phyloP scores from a whole-genome alignment of 805 yeast species.

The Starmerella gropengiesseri region DNA sequence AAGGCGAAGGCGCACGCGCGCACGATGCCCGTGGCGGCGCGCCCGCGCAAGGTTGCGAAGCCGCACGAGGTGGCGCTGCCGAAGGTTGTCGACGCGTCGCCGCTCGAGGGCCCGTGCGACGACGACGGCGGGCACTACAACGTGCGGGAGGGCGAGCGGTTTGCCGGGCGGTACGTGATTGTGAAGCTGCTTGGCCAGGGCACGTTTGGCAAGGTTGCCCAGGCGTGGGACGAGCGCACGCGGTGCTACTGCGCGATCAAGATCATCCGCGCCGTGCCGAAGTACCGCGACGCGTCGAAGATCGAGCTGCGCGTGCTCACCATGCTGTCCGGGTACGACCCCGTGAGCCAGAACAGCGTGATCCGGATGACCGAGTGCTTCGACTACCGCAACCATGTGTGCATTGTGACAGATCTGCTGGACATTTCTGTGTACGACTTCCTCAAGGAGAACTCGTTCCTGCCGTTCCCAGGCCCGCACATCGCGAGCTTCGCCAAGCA shows the following conservation, averaged over 20 bases:
- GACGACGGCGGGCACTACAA: conserved; percentile 29
- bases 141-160: conserved; percentile 29
- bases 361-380: conserved; percentile 80
- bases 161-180: conserved; percentile 61
- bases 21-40: neutral
- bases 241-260: conserved; percentile 73
- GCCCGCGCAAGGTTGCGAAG: conserved; percentile 14
- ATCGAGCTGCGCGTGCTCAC: conserved; percentile 78
- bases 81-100: conserved; percentile 20
- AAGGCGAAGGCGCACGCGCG: neutral
- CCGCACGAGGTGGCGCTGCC: conserved; percentile 23
- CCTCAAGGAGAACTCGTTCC: conserved; percentile 67
- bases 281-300: conserved; percentile 90
- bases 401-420: conserved; percentile 80
- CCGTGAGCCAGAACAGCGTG: conserved; percentile 58
- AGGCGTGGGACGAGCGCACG: conserved; percentile 59
- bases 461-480: conserved; percentile 90
- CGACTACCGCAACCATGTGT: conserved; percentile 86
- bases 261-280: conserved; percentile 81
- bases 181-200: conserved; percentile 74
- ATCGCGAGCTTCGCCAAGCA: conserved; percentile 83
- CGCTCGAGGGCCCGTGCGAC: conserved; percentile 19
- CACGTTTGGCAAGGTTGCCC: conserved; percentile 81
- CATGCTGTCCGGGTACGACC: conserved; percentile 62
- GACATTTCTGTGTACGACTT: conserved; percentile 85